A percentile compares a stretch with the other conserved stretches of the same genome.
These are phyloP conservation scores for Colletotrichum cuscutae DNA, from an alignment of 2,329 filamentous ascomycete species.

Conservation along the genomic window DNA sequence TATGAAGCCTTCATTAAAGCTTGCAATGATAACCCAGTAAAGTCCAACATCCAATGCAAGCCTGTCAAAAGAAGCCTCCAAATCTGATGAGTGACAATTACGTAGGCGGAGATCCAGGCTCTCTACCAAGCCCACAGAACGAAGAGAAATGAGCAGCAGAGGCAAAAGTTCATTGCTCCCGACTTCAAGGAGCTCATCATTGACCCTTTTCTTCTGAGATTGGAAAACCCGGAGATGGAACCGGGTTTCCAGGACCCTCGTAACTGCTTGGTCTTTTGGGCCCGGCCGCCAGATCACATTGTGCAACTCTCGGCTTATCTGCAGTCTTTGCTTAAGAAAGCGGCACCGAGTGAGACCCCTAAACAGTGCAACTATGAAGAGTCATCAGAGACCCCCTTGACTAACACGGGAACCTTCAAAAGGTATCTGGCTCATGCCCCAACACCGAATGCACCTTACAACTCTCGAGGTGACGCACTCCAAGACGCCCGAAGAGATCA, in stretches of 20 bases:
- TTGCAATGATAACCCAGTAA: slow-evolving; percentile 74
- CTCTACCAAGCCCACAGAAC: slow-evolving; percentile 80
- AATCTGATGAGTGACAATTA: not conserved
- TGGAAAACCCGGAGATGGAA: slow-evolving; percentile 72
- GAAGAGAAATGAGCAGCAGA: slow-evolving; percentile 81
- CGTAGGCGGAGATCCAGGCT: slow-evolving; percentile 73
- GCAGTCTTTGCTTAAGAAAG: slow-evolving; percentile 71
- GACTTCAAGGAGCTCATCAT: slow-evolving; percentile 78
- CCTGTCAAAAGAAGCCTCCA: too few relatives aligned
- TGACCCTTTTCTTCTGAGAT: slow-evolving; percentile 78
- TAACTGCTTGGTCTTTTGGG: slow-evolving; percentile 90
- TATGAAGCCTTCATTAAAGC: slow-evolving; percentile 78
- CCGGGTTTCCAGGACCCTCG: slow-evolving; percentile 79
- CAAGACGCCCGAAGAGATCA: slow-evolving; percentile 75
- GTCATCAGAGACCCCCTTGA: not conserved
- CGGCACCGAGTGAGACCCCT: slow-evolving; percentile 73
- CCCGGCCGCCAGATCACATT: slow-evolving; percentile 79
- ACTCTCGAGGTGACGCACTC: slow-evolving; percentile 87
- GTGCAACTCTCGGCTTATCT: slow-evolving; percentile 73
- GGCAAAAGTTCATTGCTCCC: slow-evolving; percentile 74
- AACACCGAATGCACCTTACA: slow-evolving; percentile 83
- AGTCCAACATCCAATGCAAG: slow-evolving; percentile 38
- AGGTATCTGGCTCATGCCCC: slow-evolving; percentile 91
- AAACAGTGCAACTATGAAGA: not conserved
- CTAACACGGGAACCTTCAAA: not conserved